A percentile compares a stretch with the other conserved stretches of the same genome.
These are phyloP conservation scores for Russula lepida DNA, from an alignment of 768 basidiomycete species.

Conservation along the genomic window DNA sequence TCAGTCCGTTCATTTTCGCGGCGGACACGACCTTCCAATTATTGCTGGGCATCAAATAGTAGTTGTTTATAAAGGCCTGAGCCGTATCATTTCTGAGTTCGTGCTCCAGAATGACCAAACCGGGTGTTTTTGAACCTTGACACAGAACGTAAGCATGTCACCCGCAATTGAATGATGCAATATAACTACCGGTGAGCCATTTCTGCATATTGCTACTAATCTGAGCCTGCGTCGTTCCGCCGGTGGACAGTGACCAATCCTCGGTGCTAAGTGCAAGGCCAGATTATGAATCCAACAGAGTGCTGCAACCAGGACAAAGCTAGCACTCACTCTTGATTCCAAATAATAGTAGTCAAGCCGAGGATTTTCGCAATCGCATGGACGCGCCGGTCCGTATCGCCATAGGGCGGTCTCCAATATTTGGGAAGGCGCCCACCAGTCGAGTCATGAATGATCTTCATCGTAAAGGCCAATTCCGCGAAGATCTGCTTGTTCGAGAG, in stretches of 20 bases:
- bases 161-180: neutral
- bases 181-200: conserved; percentile 10
- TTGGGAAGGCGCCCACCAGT: conserved; percentile 36
- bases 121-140: conserved; percentile 30
- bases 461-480: conserved; percentile 43
- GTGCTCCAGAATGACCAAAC: conserved; percentile 38
- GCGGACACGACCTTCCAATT: conserved; percentile 11
- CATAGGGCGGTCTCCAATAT: conserved; percentile 36
- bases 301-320: neutral
- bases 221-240: conserved; percentile 36
- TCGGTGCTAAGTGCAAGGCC: conserved; percentile 41
- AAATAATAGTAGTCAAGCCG: conserved; percentile 35
- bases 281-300: neutral
- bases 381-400: conserved; percentile 38
- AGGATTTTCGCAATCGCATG: conserved; percentile 42
- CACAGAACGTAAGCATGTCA: conserved; percentile 8
- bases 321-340: conserved; percentile 33
- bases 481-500: conserved; percentile 38
- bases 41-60: conserved; percentile 8
- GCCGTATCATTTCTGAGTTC: conserved; percentile 29
- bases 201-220: conserved; percentile 11
- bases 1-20: conserved; percentile 2
- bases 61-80: conserved; percentile 17
- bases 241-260: conserved; percentile 60
- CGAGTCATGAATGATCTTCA: conserved; percentile 45